Evolutionary conservation across 768 basidiomycete species (phyloP).

Genomic region (Pleurotus platypus): DNA sequence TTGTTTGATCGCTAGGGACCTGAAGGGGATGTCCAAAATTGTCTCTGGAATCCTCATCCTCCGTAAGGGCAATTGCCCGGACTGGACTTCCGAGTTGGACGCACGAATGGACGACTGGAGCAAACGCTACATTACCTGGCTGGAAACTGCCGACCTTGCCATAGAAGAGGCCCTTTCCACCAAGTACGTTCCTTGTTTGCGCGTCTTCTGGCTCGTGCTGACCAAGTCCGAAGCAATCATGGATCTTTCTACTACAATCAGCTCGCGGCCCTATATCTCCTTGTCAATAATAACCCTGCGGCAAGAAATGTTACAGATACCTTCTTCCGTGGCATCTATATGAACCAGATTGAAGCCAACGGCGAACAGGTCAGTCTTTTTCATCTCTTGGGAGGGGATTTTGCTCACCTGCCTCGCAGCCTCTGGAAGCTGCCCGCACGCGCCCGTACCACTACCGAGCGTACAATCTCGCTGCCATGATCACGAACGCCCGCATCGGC

Average conservation of each 20-base stretch:
- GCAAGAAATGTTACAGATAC: conserved; percentile 41
- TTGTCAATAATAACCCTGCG: conserved; percentile 46
- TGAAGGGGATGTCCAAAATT: conserved; percentile 57
- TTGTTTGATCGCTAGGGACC: conserved; percentile 34
- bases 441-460: conserved; percentile 65
- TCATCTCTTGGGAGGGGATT: not conserved
- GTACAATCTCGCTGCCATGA: conserved; percentile 68
- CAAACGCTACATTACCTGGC: conserved; percentile 50
- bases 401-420: conserved; percentile 27
- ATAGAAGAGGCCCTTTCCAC: conserved; percentile 38
- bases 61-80: conserved; percentile 41
- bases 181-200: conserved; percentile 38
- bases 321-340: conserved; percentile 50
- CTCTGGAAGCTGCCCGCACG: conserved; percentile 57
- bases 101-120: conserved; percentile 47
- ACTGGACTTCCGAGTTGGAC: conserved; percentile 55
- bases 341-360: conserved; percentile 47
- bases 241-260: conserved; percentile 64
- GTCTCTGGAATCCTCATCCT: conserved; percentile 50
- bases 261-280: conserved; percentile 49
- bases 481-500: conserved; percentile 55
- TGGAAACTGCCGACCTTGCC: conserved; percentile 45
- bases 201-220: not conserved
- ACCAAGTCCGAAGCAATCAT: conserved; percentile 46
- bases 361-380: conserved; percentile 50